Evolutionary conservation across 2,329 filamentous ascomycete species (phyloP).

Genomic region (Colletotrichum simmondsii): DNA sequence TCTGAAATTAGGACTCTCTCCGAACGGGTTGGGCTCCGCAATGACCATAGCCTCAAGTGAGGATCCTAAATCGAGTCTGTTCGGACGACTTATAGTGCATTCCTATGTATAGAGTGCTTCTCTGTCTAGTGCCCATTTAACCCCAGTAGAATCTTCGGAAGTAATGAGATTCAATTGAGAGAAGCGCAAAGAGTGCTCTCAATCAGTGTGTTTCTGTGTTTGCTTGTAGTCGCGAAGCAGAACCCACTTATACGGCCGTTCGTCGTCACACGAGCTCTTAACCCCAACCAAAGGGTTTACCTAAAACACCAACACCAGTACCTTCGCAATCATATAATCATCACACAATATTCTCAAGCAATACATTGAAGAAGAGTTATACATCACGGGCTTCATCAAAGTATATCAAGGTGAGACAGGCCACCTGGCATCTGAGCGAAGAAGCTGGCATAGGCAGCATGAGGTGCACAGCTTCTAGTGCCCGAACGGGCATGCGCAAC

Average conservation of each 20-base stretch:
- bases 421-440: not conserved
- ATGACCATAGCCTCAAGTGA: not conserved
- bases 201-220: not conserved
- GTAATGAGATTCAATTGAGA: not conserved
- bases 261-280: not conserved
- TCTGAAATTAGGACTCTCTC: not conserved
- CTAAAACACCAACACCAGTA: not conserved
- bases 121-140: not conserved
- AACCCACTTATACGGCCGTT: not conserved
- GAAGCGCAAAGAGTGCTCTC: not conserved
- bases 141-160: too few species aligned
- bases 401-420: not conserved
- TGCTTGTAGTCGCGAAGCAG: not conserved
- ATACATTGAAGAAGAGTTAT: not conserved
- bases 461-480: not conserved
- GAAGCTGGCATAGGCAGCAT: not conserved
- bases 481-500: not conserved
- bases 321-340: not conserved
- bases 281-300: not conserved
- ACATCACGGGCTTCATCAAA: not conserved
- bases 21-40: not conserved
- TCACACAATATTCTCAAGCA: not conserved
- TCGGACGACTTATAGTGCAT: not conserved
- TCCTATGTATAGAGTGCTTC: not conserved
- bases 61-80: not conserved